Percentiles rank a stretch among this genome's conserved stretches.
phyloP scores from a whole-genome alignment of 208 protist genomes.

The Acanthamoeba healyi region DNA sequence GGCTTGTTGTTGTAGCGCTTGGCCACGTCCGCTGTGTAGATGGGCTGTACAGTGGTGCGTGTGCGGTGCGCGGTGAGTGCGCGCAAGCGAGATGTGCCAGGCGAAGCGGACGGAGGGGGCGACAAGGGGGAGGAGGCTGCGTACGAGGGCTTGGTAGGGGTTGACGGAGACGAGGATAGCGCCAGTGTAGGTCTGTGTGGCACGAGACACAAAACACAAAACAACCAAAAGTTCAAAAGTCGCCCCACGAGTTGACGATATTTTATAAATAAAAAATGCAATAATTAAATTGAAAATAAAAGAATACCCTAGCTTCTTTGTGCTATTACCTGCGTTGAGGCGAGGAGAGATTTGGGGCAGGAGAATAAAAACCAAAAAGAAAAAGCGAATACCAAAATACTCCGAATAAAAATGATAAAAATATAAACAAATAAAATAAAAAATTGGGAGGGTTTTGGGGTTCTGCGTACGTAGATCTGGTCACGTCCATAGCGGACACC shows the following conservation, averaged over 20 bases:
- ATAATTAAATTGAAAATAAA: too few species aligned
- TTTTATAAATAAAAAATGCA: too few species aligned
- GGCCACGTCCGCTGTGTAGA: slow-evolving; percentile 84
- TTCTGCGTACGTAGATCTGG: slow-evolving; percentile 79
- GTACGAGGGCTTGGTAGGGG: slow-evolving; percentile 80
- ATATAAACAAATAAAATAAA: background rate
- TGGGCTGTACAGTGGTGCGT: slow-evolving; percentile 51
- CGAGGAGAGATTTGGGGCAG: background rate
- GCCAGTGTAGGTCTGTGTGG: slow-evolving; percentile 82
- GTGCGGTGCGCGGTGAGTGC: background rate
- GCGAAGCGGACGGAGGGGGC: background rate
- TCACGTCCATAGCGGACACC: slow-evolving; percentile 71
- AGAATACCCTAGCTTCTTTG: too few species aligned
- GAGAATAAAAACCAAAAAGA: background rate
- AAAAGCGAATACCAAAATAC: background rate
- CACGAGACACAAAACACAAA: background rate
- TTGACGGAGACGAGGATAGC: slow-evolving; percentile 88
- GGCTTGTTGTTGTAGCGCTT: slow-evolving; percentile 80
- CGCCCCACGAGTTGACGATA: too few species aligned
- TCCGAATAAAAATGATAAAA: background rate
- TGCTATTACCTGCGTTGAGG: too few species aligned
- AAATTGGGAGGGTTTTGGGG: too few species aligned
- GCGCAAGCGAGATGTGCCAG: background rate
- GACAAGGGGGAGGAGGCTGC: slow-evolving; percentile 63
- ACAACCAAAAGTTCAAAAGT: background rate